phyloP scores from a whole-genome alignment of 208 protist species.

The Crithidia fasciculata region DNA sequence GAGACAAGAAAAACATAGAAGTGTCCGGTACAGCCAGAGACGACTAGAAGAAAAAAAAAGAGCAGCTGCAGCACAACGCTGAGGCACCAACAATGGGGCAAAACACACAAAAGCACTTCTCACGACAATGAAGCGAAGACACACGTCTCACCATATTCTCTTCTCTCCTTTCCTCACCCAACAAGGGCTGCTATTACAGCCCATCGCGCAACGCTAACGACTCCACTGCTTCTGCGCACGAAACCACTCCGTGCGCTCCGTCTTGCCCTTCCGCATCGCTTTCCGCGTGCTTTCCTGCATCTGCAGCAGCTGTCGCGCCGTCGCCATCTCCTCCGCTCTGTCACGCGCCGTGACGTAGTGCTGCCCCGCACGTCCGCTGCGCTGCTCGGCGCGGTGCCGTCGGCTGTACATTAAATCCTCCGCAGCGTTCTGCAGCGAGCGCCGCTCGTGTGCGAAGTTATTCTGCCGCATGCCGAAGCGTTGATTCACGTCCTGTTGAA shows the following conservation, averaged over 20 bases:
- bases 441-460: slow-evolving; percentile 29
- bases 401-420: slow-evolving; percentile 47
- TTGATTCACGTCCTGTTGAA: slow-evolving; percentile 59
- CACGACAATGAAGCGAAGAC: no score
- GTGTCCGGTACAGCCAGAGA: no score
- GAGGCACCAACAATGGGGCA: no score
- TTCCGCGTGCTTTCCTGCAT: slow-evolving; percentile 55
- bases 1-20: no score
- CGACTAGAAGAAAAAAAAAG: no score
- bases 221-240: slow-evolving; percentile 52
- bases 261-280: slow-evolving; percentile 50
- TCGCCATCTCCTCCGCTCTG: slow-evolving; percentile 48
- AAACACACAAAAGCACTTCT: no score
- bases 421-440: slow-evolving; percentile 35
- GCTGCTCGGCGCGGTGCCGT: slow-evolving; percentile 8
- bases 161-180: no score
- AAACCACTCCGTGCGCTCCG: slow-evolving; percentile 48
- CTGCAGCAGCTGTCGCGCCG: slow-evolving; percentile 63
- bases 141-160: no score
- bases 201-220: slow-evolving; percentile 11
- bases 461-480: slow-evolving; percentile 44
- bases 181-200: no score
- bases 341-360: slow-evolving; percentile 25
- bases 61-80: no score
- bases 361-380: slow-evolving; percentile 7